Evolutionary conservation across 2,329 filamentous ascomycete genomes (phyloP).

Genomic region (Graphilbum fragrans): DNA sequence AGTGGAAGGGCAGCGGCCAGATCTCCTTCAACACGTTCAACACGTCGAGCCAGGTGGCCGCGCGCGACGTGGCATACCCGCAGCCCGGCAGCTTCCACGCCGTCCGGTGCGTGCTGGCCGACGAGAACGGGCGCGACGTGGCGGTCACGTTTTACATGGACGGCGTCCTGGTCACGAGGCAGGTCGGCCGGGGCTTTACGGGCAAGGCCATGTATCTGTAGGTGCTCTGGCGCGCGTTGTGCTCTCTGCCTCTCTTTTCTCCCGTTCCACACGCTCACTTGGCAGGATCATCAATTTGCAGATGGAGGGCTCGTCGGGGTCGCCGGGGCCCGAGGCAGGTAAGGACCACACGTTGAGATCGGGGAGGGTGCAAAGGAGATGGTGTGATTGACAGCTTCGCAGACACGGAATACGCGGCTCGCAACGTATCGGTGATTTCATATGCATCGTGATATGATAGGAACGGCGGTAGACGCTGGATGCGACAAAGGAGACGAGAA

Average conservation of each 20-base stretch:
- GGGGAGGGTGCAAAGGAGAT: too few relatives aligned
- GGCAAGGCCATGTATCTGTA: slow-evolving; percentile 33
- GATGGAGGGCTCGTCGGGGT: slow-evolving; percentile 32
- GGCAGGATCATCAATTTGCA: slow-evolving; percentile 31
- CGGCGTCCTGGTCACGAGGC: slow-evolving; percentile 32
- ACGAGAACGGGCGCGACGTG: slow-evolving; percentile 38
- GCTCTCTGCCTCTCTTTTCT: not conserved
- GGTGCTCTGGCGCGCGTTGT: too few relatives aligned
- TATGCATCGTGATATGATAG: too few relatives aligned
- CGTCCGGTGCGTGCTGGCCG: slow-evolving; percentile 36
- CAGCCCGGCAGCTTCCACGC: slow-evolving; percentile 33
- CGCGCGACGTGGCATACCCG: slow-evolving; percentile 34
- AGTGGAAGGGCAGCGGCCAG: slow-evolving; percentile 47
- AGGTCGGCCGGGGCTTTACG: slow-evolving; percentile 35
- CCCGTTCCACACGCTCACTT: too few relatives aligned
- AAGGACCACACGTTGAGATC: slow-evolving; percentile 1
- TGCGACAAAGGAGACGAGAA: too few relatives aligned
- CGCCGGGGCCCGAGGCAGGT: slow-evolving; percentile 22
- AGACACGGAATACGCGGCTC: slow-evolving; percentile 7
- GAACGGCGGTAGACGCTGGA: too few relatives aligned
- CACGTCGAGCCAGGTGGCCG: slow-evolving; percentile 30
- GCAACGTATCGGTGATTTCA: slow-evolving; percentile 7
- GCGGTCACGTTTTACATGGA: slow-evolving; percentile 43
- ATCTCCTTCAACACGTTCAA: slow-evolving; percentile 45
- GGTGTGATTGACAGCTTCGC: not conserved